Conservation (phyloP, 1,284 basidiomycete genomes). For the Kwoniella shivajii region DNA sequence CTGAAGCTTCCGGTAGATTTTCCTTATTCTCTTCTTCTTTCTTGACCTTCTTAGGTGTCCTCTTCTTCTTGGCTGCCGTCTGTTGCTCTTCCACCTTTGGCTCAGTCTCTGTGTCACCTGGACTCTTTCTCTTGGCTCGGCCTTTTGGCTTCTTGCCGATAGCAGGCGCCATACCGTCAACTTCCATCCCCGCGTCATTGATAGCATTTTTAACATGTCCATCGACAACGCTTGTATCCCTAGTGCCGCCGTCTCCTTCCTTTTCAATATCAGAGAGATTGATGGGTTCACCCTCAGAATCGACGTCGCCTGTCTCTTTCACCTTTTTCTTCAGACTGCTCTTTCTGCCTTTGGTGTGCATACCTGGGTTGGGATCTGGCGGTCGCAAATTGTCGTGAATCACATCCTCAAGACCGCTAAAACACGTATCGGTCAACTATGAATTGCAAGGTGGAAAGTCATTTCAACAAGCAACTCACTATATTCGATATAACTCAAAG, state of each 20-base stretch:
- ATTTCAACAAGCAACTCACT: constrained; percentile 51
- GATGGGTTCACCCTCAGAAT: constrained; percentile 54
- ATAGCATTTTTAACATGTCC: constrained; percentile 42
- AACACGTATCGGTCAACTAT: neutral
- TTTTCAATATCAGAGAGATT: constrained; percentile 49
- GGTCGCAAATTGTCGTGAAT: constrained; percentile 64
- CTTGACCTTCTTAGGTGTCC: constrained; percentile 14
- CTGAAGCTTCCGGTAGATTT: constrained; percentile 1
- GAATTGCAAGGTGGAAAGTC: neutral
- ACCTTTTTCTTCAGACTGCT: constrained; percentile 42
- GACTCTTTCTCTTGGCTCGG: constrained; percentile 10
- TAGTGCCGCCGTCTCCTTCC: constrained; percentile 41
- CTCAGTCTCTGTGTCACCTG: too few species aligned
- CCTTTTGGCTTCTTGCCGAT: constrained; percentile 5
- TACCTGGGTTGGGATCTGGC: constrained; percentile 50
- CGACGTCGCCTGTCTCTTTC: constrained; percentile 55
- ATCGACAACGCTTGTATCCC: constrained; percentile 37
- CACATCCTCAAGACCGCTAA: constrained; percentile 63
- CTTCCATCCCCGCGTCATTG: constrained; percentile 36
- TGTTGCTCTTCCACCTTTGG: neutral
- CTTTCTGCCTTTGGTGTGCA: constrained; percentile 46
- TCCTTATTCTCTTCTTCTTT: constrained; percentile 16
- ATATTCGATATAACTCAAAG: constrained; percentile 77
- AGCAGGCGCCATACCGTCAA: constrained; percentile 17
- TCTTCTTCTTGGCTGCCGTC: constrained; percentile 15